A percentile compares a stretch with the other conserved stretches of the same genome.
Evolutionary conservation across 2,329 filamentous ascomycete species (phyloP).

Genomic region (Phyllosticta paracitricarpa): DNA sequence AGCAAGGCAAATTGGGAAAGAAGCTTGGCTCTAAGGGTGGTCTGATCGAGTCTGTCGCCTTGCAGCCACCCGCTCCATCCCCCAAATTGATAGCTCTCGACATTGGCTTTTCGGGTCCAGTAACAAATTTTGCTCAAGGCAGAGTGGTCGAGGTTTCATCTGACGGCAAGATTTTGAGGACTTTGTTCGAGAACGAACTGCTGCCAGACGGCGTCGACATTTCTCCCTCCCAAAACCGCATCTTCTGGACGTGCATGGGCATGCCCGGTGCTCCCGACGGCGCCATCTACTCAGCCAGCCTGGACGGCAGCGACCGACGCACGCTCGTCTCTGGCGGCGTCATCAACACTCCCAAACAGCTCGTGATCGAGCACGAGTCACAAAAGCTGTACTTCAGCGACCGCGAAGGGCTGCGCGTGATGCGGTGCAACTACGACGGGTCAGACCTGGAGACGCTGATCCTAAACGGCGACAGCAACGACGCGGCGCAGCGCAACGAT

Average conservation of each 20-base stretch:
- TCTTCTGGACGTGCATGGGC: constrained; percentile 25
- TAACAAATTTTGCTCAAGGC: background rate
- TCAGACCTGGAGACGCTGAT: constrained; percentile 29
- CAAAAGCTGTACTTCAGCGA: constrained; percentile 33
- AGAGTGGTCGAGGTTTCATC: background rate
- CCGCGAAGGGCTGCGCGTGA: constrained; percentile 31
- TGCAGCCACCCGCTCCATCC: background rate
- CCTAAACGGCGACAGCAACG: constrained; percentile 21
- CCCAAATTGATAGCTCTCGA: constrained; percentile 3
- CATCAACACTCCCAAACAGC: constrained; percentile 42
- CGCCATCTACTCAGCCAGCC: constrained; percentile 32
- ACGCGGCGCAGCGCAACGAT: constrained; percentile 19
- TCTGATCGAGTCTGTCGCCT: constrained; percentile 13
- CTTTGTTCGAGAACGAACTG: background rate
- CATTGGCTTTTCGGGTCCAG: background rate
- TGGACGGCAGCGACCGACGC: constrained; percentile 39
- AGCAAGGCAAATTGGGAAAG: constrained; percentile 37
- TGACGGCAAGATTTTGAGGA: background rate
- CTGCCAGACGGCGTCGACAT: constrained; percentile 25
- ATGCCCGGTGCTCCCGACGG: constrained; percentile 26
- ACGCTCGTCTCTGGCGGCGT: constrained; percentile 34
- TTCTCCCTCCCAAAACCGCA: constrained; percentile 12
- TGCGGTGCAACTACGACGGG: constrained; percentile 28
- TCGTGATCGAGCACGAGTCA: constrained; percentile 22
- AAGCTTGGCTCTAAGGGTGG: constrained; percentile 29